Evolutionary conservation across 768 basidiomycete species (phyloP), one percentile per base, ranked within the genome.

Genomic region (Russula brevipes): DNA sequence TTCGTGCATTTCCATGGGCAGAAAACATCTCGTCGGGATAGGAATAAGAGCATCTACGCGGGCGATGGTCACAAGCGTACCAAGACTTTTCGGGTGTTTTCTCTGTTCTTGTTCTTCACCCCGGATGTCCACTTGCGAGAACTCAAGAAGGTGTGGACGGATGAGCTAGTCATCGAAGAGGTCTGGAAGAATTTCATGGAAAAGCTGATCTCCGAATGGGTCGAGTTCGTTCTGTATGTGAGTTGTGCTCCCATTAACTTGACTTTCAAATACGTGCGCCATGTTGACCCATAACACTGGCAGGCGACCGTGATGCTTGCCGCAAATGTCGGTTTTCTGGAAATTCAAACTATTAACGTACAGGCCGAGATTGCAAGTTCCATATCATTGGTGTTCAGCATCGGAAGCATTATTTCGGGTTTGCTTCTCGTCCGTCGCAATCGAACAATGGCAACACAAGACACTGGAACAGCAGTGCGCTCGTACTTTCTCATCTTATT

Each of bases 291-390:
- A 9, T 4, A 42, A 42, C 11, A 11, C 9, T 4, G n/a, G 56
- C 46, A 76, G 74, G 68, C 73, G 0, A 76, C 73, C 9, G 76
- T 76, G 17, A 68, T 76, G 66, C 68, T 76, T 1, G 71, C 69
- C 14, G 71, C 71, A 12, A 72, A 76, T 60, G 72, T 77, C 8
- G 70, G 68, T 4, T 75, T 76, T 57, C 68, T 77, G 4, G 73
- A 75, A 3, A 73, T 76, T 9, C 76, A n/a, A n/a, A n/a, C n/a
- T n/a, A n/a, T n/a, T n/a, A n/a, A 68, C 79, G 0, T 38, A 6
- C 69, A 79, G 0, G 76, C 79, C 0, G 81, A 83, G 67, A 77
- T 83, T 17, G 71, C 76, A 4, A 82, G 82, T 68, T 83, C 82
- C 52, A 59, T 80, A 8, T 84, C 84, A 0, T 76, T 80, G 49